A percentile compares a stretch with the other conserved stretches of the same genome.
These are phyloP conservation scores for Blechomonas ayalai DNA, from an alignment of 208 protist genomes.

Conservation along the genomic window DNA sequence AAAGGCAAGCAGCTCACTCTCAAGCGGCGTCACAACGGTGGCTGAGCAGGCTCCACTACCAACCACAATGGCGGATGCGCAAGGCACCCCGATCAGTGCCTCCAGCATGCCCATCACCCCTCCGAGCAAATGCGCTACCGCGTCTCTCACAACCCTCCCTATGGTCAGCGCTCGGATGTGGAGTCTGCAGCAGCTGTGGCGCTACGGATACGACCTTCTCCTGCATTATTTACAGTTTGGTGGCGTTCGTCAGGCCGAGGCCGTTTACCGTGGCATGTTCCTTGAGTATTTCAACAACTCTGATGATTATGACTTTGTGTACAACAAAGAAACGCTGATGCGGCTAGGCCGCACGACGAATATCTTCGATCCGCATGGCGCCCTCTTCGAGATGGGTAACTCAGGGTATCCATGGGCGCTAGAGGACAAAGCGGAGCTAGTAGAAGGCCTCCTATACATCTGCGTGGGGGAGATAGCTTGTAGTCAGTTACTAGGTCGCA, in stretches of 20 bases:
- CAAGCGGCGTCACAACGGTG: too few relatives aligned
- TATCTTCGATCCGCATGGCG: conserved; percentile 35
- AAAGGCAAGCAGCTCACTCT: too few relatives aligned
- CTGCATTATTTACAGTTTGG: conserved; percentile 79
- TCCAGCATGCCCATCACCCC: too few relatives aligned
- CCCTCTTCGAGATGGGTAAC: conserved; percentile 6
- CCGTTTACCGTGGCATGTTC: conserved; percentile 40
- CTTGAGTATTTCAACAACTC: conserved; percentile 84
- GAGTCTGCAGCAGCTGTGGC: conserved; percentile 58
- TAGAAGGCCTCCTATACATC: conserved; percentile 61
- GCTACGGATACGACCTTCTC: conserved; percentile 51
- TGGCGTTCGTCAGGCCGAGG: conserved; percentile 35
- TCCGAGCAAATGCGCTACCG: too few relatives aligned
- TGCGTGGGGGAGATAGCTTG: conserved; percentile 48
- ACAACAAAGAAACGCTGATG: conserved; percentile 21
- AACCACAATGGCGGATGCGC: background rate
- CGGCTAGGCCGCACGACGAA: conserved; percentile 34
- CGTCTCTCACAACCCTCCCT: background rate
- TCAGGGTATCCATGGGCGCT: conserved; percentile 44
- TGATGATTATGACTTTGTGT: conserved; percentile 70
- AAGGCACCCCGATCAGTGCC: too few relatives aligned
- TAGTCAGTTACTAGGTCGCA: conserved; percentile 29
- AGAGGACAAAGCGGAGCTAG: conserved; percentile 29
- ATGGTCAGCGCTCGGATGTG: conserved; percentile 8
- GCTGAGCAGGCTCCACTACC: background rate